Base-by-base conservation (phyloP, 2,329 filamentous ascomycete species). In the Cladosporium sp. region DNA sequence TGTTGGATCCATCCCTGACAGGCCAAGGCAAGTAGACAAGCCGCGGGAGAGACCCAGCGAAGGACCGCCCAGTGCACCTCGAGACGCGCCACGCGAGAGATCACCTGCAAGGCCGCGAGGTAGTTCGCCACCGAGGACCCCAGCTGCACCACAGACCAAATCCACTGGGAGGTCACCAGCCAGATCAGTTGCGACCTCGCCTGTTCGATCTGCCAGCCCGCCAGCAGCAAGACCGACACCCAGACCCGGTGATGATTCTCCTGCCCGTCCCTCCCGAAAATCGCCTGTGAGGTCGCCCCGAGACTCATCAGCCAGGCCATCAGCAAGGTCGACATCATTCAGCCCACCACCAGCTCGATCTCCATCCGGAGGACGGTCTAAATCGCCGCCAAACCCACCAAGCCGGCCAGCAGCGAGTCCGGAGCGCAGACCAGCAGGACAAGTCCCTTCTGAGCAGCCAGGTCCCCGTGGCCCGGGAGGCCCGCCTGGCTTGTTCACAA, bases 401-500 rank as follows among this genome's bases (percentile, higher is more conserved):
- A 6, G 22, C 2, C 14, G 28, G 9, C 37, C 46, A 8, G 28
- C 14, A n/a, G 46, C 28, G 2, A n/a, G 8, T 4, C 14, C 22
- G 6, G 19, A 31, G 9, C 14, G 34, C 34, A 13, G 11, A 13
- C 34, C 34, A 6, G 11, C 8, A 9, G 11, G 34, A 37, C 34
- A n/a, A 37, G 9, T 6, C 11, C 9, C 5, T 6, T 37, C 34
- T 10, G 11, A 4, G 22, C 14, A n/a, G 46, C 32, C 5, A 22
- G 16, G 11, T 16, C 46, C 2, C 19, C 14, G 28, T n/a, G 11
- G 9, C 9, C 2, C 16, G 16, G 34, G 46, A 34, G 46, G 46
- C 2, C 46, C 46, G n/a, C 38, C 46, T 3, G 46, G 46, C 5
- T 13, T 49, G 14, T 49, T 49, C 37, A 49, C 46, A 3, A 49